Evolutionary conservation across 306 rosid genomes (phyloP), one percentile per base, ranked within the genome.

Genomic region (Gynostemma pentaphyllum): DNA sequence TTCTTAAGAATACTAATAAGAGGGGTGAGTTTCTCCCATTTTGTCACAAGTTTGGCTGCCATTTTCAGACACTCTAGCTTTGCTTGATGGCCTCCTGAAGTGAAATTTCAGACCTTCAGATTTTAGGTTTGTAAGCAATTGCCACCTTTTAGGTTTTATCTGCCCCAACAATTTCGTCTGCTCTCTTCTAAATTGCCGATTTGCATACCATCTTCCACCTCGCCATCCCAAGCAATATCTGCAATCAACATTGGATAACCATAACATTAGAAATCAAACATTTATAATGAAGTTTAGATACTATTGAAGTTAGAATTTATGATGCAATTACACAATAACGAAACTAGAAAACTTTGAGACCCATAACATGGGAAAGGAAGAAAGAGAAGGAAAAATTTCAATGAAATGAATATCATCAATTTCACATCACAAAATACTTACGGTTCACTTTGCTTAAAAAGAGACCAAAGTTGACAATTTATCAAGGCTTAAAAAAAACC

Each of bases 151-250:
- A 14, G 99, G 94, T 70, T 68, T 81, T 45, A 68, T 47, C 72
- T 73, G 89, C 69, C 95, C 99, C 41, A 94, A 70, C 83, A 86
- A 28, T 76, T 84, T 88, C 95, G 76, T 81, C 76, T 94, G 97
- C 80, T 94, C 99, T 78, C 70, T 84, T 80, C 81, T 79, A 61
- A 88, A 75, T 72, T 75, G 81, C 82, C 83, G 81, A 52, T 79
- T 76, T 39, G 88, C 79, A 72, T 76, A 85, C 95, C 85, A 82
- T 70, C 67, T 75, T 70, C 99, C 99, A 44, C 94, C 88, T 76
- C 89, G 84, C 99, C 99, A 94, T 57, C 99, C 99, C 82, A 94
- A 78, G 80, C 77, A 81, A 54, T 82, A 94, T 76, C 99, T 94
- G 85, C 64, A 70, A 16, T 59, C 44, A 15, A 53, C 53, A 24